Base-by-base conservation (phyloP, 1,139 yeast genomes). In the Geotrichum klebahnii region DNA sequence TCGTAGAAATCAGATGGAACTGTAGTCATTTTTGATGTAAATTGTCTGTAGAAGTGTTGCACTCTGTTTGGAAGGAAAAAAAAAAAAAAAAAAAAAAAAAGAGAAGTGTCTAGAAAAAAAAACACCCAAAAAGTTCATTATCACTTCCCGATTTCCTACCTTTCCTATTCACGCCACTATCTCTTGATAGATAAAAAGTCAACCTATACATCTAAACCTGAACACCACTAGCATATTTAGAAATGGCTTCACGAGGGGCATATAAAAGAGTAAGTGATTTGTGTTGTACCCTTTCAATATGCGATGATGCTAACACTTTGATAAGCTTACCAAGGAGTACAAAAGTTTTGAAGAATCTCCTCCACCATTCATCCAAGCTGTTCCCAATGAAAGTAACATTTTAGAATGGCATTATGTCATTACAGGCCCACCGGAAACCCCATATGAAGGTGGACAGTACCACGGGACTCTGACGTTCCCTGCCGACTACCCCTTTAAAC, bases 401-500 rank as follows among this genome's bases (percentile, higher is more conserved):
- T 69, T 87, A 49, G 83, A 77, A 23, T 84, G 94, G 94, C 90
- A 84, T 66, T 85, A 82, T 60, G 74, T 85, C 46, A 80, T 85
- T 42, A 79, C 82, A 0, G 97, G 97, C 0, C 96, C 97, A 4
- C 89, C 94, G 49, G 78, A 81, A 56, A 82, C 95, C 0, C 95
- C 95, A 3, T 90, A 84, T 64, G 83, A 76, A 52, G 81, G 79
- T 19, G 97, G 97, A 0, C 96, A 88, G 66, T 90, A 84, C 65
- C 95, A 89, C 64, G 97, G 97, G 1, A 78, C 88, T 19, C 73
- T 90, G 44, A 74, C 83, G 20, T 89, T 90, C 66, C 96, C 96
- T 0, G 69, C 80, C 9, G 95, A 88, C 59, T 90, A 89, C 61
- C 97, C 97, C 0, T 89, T 84, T 72, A 82, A 84, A 59, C 97